Evolutionary conservation across 2,329 filamentous ascomycete genomes (phyloP), one percentile per base, ranked within the genome.

Genomic region (Botrytis fragariae): DNA sequence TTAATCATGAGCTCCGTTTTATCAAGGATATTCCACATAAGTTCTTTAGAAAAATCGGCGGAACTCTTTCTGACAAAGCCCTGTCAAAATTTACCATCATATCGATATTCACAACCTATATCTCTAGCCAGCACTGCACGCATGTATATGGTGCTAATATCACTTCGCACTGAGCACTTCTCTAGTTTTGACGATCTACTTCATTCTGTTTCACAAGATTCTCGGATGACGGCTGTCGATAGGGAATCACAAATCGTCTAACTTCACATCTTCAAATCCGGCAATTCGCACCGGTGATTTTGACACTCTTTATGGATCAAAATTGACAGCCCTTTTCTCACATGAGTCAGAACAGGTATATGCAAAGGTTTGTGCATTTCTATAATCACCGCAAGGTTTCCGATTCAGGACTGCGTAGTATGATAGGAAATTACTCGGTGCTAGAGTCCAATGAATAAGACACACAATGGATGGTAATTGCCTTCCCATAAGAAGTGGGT

Each of bases 191-290:
- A 42, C 3, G 35, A 62, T 25, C 12, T 4, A n/a, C n/a, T 42
- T 6, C 1, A 39, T 12, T n/a, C 7, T 6, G 25, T n/a, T 10
- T 25, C 35, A 61, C 35, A 10, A 39, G 12, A 1, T 7, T 10
- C 10, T 22, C 5, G 5, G 5, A 22, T n/a, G 4, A 4, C 2
- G 9, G 1, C 1, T 39, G 4, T 37, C 10, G 12, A 39, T 9
- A 25, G 2, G 20, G 35, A 12, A 42, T 1, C 14, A 62, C 42
- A 22, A 16, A 6, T 22, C 12, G 3, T 12, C 37, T n/a, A 25
- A 12, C 12, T 39, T 37, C 6, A n/a, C 9, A 3, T 29, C 14
- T 16, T 42, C 1, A 3, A 2, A 42, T n/a, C 25, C 12, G 25
- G 25, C n/a, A n/a, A 42, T 39, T 12, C 35, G 8, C 4, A 22